These are phyloP conservation scores for Theileria annulata DNA, from an alignment of 169 alveolate species.

Conservation along the genomic window DNA sequence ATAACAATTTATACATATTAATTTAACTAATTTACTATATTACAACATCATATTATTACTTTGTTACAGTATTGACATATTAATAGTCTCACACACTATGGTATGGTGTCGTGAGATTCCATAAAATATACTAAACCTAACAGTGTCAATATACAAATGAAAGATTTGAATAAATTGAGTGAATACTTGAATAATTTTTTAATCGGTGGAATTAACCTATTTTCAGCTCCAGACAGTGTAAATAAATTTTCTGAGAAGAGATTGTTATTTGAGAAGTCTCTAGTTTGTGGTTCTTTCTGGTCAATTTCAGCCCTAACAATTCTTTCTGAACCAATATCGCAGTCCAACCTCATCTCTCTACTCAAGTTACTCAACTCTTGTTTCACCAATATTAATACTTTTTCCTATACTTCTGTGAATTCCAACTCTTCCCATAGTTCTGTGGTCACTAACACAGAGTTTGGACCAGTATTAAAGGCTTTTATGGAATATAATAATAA, in stretches of 20 bases:
- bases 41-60: no score
- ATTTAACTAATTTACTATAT: background rate
- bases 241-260: background rate
- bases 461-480: constrained; percentile 16
- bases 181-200: constrained; percentile 10
- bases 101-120: no score
- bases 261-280: constrained; percentile 3
- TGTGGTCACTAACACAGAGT: no score
- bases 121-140: background rate
- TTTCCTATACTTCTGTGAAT: constrained; percentile 26
- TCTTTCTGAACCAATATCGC: background rate
- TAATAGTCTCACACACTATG: no score
- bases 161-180: background rate
- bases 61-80: no score
- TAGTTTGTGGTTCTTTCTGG: constrained; percentile 20
- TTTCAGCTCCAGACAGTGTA: background rate
- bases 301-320: background rate
- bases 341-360: no score
- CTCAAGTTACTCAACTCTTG: background rate
- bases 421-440: background rate
- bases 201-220: background rate
- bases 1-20: constrained; percentile 1
- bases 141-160: background rate
- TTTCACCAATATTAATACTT: background rate
- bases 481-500: constrained; percentile 46